Evolutionary conservation across 352 stramenopile species (phyloP).

Genomic region (Globisporangium nunn): DNA sequence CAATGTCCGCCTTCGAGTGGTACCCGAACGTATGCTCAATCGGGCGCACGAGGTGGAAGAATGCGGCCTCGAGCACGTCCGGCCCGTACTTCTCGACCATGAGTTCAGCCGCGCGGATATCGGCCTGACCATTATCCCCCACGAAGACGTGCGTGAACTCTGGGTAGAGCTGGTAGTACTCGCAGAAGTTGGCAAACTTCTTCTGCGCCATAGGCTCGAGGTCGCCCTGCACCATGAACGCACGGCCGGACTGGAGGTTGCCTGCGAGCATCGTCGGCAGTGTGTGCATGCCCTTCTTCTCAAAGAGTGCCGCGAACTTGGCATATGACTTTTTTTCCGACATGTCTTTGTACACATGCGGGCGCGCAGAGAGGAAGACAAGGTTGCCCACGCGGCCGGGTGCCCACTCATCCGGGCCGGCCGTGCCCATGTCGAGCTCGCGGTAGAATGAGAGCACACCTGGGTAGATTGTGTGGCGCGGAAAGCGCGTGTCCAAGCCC

Average conservation of each 20-base stretch:
- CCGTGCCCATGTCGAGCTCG: conserved; percentile 94
- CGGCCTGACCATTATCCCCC: conserved; percentile 95
- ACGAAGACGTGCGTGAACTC: conserved; percentile 98
- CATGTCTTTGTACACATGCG: conserved; percentile 98
- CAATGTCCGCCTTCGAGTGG: conserved; percentile 59
- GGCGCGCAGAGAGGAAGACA: conserved; percentile 96
- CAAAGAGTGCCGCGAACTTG: conserved; percentile 93
- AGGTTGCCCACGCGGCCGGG: conserved; percentile 92
- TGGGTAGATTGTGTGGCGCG: conserved; percentile 93
- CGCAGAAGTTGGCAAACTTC: conserved; percentile 92
- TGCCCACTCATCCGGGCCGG: conserved; percentile 86
- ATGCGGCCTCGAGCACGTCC: conserved; percentile 64
- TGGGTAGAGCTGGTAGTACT: conserved; percentile 97
- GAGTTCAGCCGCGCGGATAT: conserved; percentile 88
- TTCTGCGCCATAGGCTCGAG: conserved; percentile 96
- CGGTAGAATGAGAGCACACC: conserved; percentile 97
- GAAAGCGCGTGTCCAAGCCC: conserved; percentile 91
- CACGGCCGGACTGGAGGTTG: conserved; percentile 89
- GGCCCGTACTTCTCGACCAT: conserved; percentile 75
- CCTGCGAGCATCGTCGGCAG: conserved; percentile 93
- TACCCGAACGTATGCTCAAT: conserved; percentile 84
- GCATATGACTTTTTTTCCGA: conserved; percentile 96
- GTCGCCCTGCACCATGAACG: conserved; percentile 94
- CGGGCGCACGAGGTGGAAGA: conserved; percentile 88
- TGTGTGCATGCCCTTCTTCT: conserved; percentile 92